Evolutionary conservation across 441 rosid genomes (phyloP), one percentile per base, ranked within the genome.

Genomic region (Eutrema salsugineum): DNA sequence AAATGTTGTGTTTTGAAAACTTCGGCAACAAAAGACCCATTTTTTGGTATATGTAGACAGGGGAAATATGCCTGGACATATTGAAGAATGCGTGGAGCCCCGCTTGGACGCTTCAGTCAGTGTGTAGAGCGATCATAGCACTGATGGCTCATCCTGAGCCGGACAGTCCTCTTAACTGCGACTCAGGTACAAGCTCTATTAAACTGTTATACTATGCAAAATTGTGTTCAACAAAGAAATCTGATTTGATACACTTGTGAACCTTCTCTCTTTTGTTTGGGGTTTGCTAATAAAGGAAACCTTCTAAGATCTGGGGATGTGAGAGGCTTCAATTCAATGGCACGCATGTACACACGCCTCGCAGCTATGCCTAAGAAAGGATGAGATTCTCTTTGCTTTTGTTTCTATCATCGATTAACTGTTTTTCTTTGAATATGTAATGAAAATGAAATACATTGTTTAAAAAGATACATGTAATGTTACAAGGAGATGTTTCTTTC

Each of bases 51-150:
- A 61, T 76, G 48, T 83, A 94, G 98, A 94, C 98, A 0, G 98
- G 98, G 17, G 99, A 94, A 77, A 95, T 95, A 76, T 95, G 98
- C 70, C 91, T 95, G 28, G 99, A 95, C 77, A 95, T 95, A 68
- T 84, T 95, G 91, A 95, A 95, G 88, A 95, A 89, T 75, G 98
- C 99, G 38, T 95, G 99, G 99, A 95, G 98, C 77, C 98, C 98
- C 4, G 99, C 98, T 17, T 90, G 97, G 97, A 94, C 94, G 12
- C 89, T 86, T 70, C 91, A 91, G 79, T 89, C 97, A 47, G 91
- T 89, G 59, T 89, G 96, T 79, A 89, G 97, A 83, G 98, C 98
- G 16, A 91, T 95, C 79, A 95, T 95, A 56, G 97, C 99, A 64
- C 72, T 95, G 86, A 93, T 95, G 98, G 99, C 98, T 50, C 98